Base-by-base conservation (phyloP, 2,329 filamentous ascomycete species). In the Penicillium psychrosexuale region DNA sequence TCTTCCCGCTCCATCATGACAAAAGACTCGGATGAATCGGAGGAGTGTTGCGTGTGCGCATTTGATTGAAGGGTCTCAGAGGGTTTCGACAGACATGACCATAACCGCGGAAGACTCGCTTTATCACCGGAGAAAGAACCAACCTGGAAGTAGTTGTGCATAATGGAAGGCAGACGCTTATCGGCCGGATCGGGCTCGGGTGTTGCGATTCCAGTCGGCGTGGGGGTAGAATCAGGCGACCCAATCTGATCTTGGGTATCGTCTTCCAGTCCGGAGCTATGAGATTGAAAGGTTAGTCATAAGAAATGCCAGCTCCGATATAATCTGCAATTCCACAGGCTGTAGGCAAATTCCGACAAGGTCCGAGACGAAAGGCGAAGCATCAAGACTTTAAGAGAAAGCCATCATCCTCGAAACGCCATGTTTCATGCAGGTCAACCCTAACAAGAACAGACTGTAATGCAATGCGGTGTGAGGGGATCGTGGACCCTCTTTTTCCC, bases 111-210 rank as follows among this genome's bases (percentile, higher is more conserved):
- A 62, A 72, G 63, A 70, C 61, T 79, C 76, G 76, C 72, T 82
- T 83, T 82, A 86, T 86, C 84, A 82, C 84, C 85, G 82, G 84
- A 85, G 80, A 84, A 85, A 82, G 84, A 84, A 97, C 94, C 87
- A 96, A 99, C 94, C 93, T 99, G 94, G 84, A 97, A 96, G 82
- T 94, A 97, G 82, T 88, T 95, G 75, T 86, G 84, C 83, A 94
- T 88, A 80, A 97, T 96, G 73, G 91, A 90, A 65, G 94, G 94
- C 72, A 96, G 82, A 77, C 94, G 89, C 79, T 96, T 97, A 80
- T 99, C 94, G 70, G 89, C 87, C 61, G 89, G 87, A 77, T 97
- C 93, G 64, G 94, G 94, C 70, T 92, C 89, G 65, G 94, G 94
- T 60, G 94, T 99, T 64, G 91, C 89, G 74, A 96, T 85, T 69